Percentiles rank a stretch among this genome's conserved stretches.
Conservation (phyloP, 352 stramenopile species). For the Pythium rhizo-oryzae region DNA sequence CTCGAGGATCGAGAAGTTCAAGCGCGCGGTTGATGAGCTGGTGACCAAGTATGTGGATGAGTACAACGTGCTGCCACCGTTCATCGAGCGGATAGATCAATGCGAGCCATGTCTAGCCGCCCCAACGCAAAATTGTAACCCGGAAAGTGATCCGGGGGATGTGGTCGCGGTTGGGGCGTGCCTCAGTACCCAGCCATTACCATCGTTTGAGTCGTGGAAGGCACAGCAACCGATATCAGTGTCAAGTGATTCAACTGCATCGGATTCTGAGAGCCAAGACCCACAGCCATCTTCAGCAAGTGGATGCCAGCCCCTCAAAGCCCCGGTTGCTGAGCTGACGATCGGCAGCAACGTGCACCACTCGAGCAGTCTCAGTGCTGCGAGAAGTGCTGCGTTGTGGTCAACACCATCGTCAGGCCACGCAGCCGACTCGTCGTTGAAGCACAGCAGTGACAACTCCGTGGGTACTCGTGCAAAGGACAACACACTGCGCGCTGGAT, state of each 20-base stretch:
- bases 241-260: background rate
- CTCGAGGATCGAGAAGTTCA: conserved; percentile 61
- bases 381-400: conserved; percentile 18
- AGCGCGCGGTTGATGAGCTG: conserved; percentile 62
- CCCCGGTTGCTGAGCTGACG: background rate
- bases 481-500: background rate
- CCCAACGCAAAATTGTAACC: background rate
- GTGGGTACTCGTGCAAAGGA: background rate
- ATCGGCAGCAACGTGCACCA: background rate
- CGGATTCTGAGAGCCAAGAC: background rate
- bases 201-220: conserved; percentile 35
- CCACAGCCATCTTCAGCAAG: background rate
- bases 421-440: background rate
- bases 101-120: conserved; percentile 19
- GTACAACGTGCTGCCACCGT: conserved; percentile 54
- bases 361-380: background rate
- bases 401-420: conserved; percentile 2
- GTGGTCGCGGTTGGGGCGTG: background rate
- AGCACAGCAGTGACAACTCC: background rate
- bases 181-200: background rate
- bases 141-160: background rate
- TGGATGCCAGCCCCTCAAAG: background rate
- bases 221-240: conserved; percentile 8
- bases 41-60: conserved; percentile 58
- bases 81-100: conserved; percentile 45